Percentiles rank a stretch among this genome's conserved stretches.
Conservation (phyloP, 2,329 filamentous ascomycete genomes). For the Botrytis pseudocinerea region DNA sequence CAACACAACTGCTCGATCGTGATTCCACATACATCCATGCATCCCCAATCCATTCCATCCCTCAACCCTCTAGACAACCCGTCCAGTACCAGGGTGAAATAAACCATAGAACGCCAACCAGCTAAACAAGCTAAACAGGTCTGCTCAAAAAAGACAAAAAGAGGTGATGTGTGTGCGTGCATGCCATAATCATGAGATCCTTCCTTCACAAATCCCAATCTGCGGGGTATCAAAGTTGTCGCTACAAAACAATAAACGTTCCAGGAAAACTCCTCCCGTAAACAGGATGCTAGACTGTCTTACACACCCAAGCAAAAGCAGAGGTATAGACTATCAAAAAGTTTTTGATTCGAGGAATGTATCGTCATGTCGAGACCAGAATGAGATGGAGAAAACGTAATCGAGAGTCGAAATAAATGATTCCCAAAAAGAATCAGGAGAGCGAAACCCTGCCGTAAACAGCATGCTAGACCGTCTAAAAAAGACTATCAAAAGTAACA, state of each 20-base stretch:
- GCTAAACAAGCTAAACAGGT: conserved; percentile 8
- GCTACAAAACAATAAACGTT: conserved; percentile 24
- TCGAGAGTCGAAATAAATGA: conserved; percentile 28
- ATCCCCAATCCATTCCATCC: conserved; percentile 2
- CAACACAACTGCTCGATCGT: conserved; percentile 13
- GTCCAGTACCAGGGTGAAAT: conserved; percentile 18
- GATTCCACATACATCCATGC: neutral
- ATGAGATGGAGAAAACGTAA: conserved; percentile 24
- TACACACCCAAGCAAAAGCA: conserved; percentile 15
- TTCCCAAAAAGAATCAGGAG: conserved; percentile 27
- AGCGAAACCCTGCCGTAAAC: conserved; percentile 43
- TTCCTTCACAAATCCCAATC: conserved; percentile 2
- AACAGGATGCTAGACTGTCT: conserved; percentile 44
- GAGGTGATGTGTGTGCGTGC: neutral
- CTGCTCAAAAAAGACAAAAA: conserved; percentile 4
- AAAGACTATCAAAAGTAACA: conserved; percentile 43
- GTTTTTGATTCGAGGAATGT: conserved; percentile 30
- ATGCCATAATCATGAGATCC: conserved; percentile 15
- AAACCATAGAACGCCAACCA: conserved; percentile 16
- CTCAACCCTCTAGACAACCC: conserved; percentile 19
- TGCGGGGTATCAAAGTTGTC: conserved; percentile 13
- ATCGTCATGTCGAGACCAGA: conserved; percentile 30
- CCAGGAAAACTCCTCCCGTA: conserved; percentile 40
- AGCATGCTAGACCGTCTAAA: conserved; percentile 42
- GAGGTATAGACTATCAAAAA: conserved; percentile 41